These are phyloP conservation scores for Mortierella sp. DNA, from an alignment of 371 early-diverging fungal species.

Conservation along the genomic window DNA sequence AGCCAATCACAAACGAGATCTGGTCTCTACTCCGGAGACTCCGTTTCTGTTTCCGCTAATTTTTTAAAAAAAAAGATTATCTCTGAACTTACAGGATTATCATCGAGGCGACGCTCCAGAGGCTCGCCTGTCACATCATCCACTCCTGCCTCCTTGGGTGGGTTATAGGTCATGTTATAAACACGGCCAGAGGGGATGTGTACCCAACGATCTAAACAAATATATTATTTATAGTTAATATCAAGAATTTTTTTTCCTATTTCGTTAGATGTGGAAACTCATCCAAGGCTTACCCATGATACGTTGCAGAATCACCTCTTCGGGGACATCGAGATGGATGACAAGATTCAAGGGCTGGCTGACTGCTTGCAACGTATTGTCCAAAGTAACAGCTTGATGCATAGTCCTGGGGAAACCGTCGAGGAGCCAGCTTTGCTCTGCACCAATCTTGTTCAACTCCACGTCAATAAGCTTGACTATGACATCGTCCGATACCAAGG, in stretches of 20 bases:
- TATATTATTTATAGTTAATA: neutral
- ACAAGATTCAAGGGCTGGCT: conserved; percentile 85
- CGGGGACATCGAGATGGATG: conserved; percentile 92
- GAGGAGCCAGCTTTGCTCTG: conserved; percentile 81
- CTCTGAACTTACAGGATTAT: conserved; percentile 73
- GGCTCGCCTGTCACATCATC: conserved; percentile 96
- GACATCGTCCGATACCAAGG: conserved; percentile 83
- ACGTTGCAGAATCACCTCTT: conserved; percentile 90
- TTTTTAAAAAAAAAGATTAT: neutral
- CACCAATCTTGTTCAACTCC: conserved; percentile 69
- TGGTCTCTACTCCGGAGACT: neutral
- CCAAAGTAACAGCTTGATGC: conserved; percentile 87
- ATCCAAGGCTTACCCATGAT: conserved; percentile 74
- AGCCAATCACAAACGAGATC: conserved; percentile 3
- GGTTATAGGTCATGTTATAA: conserved; percentile 94
- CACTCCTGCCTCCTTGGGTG: conserved; percentile 84
- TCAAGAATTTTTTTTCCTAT: neutral
- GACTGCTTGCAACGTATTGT: conserved; percentile 66
- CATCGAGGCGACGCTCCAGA: conserved; percentile 91
- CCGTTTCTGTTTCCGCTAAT: neutral
- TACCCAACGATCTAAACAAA: conserved; percentile 88
- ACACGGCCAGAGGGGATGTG: conserved; percentile 94
- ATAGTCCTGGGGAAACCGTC: conserved; percentile 98
- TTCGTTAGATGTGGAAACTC: neutral
- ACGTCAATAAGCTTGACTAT: conserved; percentile 80